These are phyloP conservation scores for Mycena latifolia DNA, from an alignment of 768 basidiomycete genomes.

Conservation along the genomic window DNA sequence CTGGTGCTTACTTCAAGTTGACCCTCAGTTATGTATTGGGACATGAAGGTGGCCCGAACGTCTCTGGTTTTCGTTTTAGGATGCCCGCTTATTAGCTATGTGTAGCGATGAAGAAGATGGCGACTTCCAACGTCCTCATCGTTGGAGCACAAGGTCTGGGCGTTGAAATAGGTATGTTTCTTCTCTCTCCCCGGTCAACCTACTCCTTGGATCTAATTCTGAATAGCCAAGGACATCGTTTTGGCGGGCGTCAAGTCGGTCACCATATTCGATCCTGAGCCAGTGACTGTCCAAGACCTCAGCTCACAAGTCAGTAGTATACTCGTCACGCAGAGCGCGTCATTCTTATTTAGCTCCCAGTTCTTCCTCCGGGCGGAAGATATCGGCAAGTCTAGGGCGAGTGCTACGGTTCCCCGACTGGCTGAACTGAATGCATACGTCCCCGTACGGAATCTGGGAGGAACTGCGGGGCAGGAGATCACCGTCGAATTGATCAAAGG, in stretches of 20 bases:
- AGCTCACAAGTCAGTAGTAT: slow-evolving; percentile 85
- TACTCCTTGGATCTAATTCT: slow-evolving; percentile 17
- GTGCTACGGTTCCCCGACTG: slow-evolving; percentile 87
- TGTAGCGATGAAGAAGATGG: slow-evolving; percentile 99
- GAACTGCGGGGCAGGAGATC: slow-evolving; percentile 81
- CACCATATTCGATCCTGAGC: slow-evolving; percentile 94
- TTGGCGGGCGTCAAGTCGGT: slow-evolving; percentile 98
- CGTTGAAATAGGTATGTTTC: slow-evolving; percentile 90
- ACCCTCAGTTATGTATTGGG: slow-evolving; percentile 88
- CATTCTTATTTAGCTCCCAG: slow-evolving; percentile 55
- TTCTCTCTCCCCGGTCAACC: slow-evolving; percentile 16
- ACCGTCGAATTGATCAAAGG: slow-evolving; percentile 85
- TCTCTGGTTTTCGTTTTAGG: not conserved
- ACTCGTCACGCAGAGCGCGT: slow-evolving; percentile 10
- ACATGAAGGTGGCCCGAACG: slow-evolving; percentile 82
- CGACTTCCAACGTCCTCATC: slow-evolving; percentile 93
- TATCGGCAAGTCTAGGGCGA: slow-evolving; percentile 88
- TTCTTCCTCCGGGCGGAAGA: slow-evolving; percentile 94
- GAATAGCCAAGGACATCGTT: slow-evolving; percentile 90
- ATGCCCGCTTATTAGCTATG: slow-evolving; percentile 14
- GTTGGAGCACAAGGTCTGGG: slow-evolving; percentile 94
- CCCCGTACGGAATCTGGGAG: slow-evolving; percentile 89
- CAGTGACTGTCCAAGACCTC: slow-evolving; percentile 88
- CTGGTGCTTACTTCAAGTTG: slow-evolving; percentile 27
- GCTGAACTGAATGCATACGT: slow-evolving; percentile 97